A percentile compares a stretch with the other conserved stretches of the same genome.
Evolutionary conservation across 257 asterid genomes (phyloP).

Genomic region (Penstemon barbatus): DNA sequence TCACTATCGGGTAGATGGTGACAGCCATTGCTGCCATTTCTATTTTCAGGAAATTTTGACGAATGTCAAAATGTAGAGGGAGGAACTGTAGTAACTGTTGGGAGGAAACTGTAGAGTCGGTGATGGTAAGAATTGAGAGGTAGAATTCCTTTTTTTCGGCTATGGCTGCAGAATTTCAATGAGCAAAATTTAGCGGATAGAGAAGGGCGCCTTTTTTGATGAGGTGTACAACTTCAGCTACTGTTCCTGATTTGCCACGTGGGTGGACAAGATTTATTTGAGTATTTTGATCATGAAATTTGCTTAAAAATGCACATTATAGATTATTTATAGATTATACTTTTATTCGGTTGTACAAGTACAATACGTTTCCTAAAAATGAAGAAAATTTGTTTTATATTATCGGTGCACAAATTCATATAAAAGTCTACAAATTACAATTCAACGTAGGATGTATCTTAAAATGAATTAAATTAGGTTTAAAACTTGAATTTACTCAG

Average conservation of each 20-base stretch:
- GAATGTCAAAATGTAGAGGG: constrained; percentile 16
- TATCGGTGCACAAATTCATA: too few relatives aligned
- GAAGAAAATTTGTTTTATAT: too few relatives aligned
- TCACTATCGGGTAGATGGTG: constrained; percentile 46
- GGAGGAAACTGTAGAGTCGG: constrained; percentile 24
- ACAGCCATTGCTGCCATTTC: constrained; percentile 90
- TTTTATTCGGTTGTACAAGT: too few relatives aligned
- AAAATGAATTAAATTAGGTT: too few relatives aligned
- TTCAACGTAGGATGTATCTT: too few relatives aligned
- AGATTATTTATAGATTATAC: too few relatives aligned
- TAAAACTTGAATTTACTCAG: too few relatives aligned
- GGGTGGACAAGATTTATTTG: constrained; percentile 38
- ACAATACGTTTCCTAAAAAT: too few relatives aligned
- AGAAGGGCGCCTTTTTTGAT: constrained; percentile 36
- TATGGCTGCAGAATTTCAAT: not conserved
- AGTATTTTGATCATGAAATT: not conserved
- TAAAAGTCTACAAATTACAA: too few relatives aligned
- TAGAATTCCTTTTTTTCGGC: constrained; percentile 1
- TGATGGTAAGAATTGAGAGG: not conserved
- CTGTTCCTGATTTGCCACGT: constrained; percentile 32
- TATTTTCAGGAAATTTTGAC: not conserved
- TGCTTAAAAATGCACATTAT: too few relatives aligned
- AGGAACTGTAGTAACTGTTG: not conserved
- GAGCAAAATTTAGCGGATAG: constrained; percentile 52
- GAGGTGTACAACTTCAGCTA: constrained; percentile 36